Evolutionary conservation across 306 rosid genomes (phyloP), one percentile per base, ranked within the genome.

Genomic region (Quercus agrifolia): DNA sequence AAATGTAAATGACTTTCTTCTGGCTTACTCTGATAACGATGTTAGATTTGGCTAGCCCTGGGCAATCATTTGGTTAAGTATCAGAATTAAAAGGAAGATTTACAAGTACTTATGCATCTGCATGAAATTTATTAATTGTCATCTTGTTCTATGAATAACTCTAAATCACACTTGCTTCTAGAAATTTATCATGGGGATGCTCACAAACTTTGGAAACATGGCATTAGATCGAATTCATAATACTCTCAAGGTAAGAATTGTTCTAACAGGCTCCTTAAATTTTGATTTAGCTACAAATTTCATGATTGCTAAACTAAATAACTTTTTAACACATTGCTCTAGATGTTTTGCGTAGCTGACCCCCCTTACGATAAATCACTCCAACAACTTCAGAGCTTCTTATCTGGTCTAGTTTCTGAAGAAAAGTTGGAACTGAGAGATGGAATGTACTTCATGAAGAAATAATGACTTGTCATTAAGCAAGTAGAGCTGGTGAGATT

Each of bases 121-220:
- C 23, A 67, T 35, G 72, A 67, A 35, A 11, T 67, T 67, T 67
- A 35, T 67, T 21, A 8, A 5, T 44, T 19, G 15, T 67, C 52
- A 19, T 67, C 49, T 35, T 67, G 72, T 35, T 67, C 72, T 4
- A 9, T 67, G 23, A 6, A 67, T 67, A 67, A 67, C 66, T 71
- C 73, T 78, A 66, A 83, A 70, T 28, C 8, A 62, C 55, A 31
- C 57, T 82, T 84, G 73, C 17, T 79, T 76, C 80, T 83, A 95
- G 97, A 95, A 95, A 90, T 92, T 95, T 81, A 95, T 92, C 81
- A 52, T 89, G 86, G 99, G 98, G 80, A 92, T 92, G 98, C 99
- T 95, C 74, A 95, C 98, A 74, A 95, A 95, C 87, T 95, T 95
- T 15, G 98, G 97, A 62, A 92, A 87, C 89, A 91, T 92, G 98